Evolutionary conservation across 139 green algal species (phyloP).

Genomic region (Closterium sp.): DNA sequence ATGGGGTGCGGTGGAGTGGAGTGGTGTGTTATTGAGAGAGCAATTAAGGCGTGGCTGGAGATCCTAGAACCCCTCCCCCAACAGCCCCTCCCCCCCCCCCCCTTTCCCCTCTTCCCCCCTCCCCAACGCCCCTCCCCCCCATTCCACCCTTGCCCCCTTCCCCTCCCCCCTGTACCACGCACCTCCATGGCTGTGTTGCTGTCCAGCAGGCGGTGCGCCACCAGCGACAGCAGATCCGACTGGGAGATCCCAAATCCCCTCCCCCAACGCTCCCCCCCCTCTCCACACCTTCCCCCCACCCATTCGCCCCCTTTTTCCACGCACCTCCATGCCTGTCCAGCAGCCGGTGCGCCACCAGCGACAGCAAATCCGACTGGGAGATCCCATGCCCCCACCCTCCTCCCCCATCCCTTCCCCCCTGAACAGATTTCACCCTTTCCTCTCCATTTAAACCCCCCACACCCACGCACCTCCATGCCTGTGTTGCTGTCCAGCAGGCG

Average conservation of each 20-base stretch:
- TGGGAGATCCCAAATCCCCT: neutral
- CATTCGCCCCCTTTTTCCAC: neutral
- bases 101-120: too few relatives aligned
- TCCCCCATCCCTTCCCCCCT: neutral
- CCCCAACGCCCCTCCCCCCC: too few relatives aligned
- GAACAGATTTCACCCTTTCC: too few relatives aligned
- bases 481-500: slow-evolving; percentile 40
- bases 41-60: too few relatives aligned
- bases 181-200: slow-evolving; percentile 12
- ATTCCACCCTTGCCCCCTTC: too few relatives aligned
- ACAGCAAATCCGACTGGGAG: slow-evolving; percentile 24
- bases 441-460: too few relatives aligned
- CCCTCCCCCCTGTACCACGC: neutral
- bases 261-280: too few relatives aligned
- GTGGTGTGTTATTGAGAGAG: too few relatives aligned
- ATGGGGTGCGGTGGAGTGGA: too few relatives aligned
- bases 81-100: too few relatives aligned
- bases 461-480: neutral
- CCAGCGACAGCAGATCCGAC: slow-evolving; percentile 30
- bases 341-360: slow-evolving; percentile 34
- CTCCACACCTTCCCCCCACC: neutral
- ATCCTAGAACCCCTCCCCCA: too few relatives aligned
- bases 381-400: too few relatives aligned
- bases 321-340: slow-evolving; percentile 20
- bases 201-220: slow-evolving; percentile 39